These are phyloP conservation scores for Coniophora puteana DNA, from an alignment of 1,284 basidiomycete genomes.

Conservation along the genomic window DNA sequence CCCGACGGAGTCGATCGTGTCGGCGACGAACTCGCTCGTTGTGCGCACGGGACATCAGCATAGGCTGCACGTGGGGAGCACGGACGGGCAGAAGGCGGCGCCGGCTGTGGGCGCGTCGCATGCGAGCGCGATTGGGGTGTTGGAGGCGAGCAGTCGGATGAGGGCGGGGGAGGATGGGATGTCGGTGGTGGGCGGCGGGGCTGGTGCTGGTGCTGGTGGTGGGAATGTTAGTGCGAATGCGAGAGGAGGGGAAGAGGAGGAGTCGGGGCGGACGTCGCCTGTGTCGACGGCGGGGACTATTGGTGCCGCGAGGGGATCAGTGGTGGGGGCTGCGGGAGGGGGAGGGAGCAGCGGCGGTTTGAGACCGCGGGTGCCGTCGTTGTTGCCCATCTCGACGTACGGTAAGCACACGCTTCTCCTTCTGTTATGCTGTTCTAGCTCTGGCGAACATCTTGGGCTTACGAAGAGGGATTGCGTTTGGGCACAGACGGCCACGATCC, in stretches of 20 bases:
- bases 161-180: too few species aligned
- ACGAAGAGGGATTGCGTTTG: too few species aligned
- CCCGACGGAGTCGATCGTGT: constrained; percentile 70
- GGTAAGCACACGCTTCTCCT: constrained; percentile 41
- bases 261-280: constrained; percentile 70
- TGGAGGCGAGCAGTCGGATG: constrained; percentile 67
- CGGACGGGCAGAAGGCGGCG: constrained; percentile 76
- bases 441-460: too few species aligned
- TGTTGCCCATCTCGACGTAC: constrained; percentile 64
- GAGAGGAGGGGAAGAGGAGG: constrained; percentile 61
- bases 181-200: too few species aligned
- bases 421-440: neutral
- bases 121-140: constrained; percentile 69
- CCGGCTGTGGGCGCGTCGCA: constrained; percentile 81
- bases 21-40: constrained; percentile 60
- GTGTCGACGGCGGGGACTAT: constrained; percentile 53
- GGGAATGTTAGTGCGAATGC: too few species aligned
- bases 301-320: too few species aligned
- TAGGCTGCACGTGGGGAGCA: constrained; percentile 60
- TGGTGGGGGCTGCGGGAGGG: too few species aligned
- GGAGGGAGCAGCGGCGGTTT: constrained; percentile 41
- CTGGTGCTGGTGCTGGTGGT: too few species aligned
- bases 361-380: constrained; percentile 43
- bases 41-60: constrained; percentile 58
- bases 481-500: constrained; percentile 78